phyloP scores from a whole-genome alignment of 495 filamentous ascomycete species.

The Penicillium maclennaniae region DNA sequence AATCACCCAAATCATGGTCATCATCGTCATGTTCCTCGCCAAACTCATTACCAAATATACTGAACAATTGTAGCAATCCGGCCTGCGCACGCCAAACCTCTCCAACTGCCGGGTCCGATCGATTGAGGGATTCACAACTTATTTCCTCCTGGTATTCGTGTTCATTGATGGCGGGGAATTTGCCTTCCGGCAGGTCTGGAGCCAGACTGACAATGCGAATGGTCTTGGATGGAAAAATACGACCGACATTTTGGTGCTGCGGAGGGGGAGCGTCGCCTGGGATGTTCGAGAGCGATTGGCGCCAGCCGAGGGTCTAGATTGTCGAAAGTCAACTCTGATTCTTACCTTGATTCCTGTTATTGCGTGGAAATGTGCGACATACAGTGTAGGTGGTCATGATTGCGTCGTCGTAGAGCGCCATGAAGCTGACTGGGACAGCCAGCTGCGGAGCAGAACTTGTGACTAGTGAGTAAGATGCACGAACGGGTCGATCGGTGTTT shows the following conservation, averaged over 20 bases:
- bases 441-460: conserved; percentile 36
- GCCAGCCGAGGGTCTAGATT: conserved; percentile 35
- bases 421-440: conserved; percentile 37
- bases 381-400: conserved; percentile 42
- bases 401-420: conserved; percentile 37
- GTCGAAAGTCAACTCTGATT: conserved; percentile 6
- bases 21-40: conserved; percentile 17
- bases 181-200: conserved; percentile 15
- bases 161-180: neutral
- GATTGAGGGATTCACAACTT: neutral
- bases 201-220: conserved; percentile 37
- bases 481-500: conserved; percentile 19
- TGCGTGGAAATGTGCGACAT: conserved; percentile 2
- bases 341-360: neutral
- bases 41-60: conserved; percentile 28
- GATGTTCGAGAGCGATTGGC: conserved; percentile 19
- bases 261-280: conserved; percentile 12
- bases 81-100: conserved; percentile 23
- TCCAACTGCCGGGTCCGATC: conserved; percentile 2
- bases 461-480: conserved; percentile 34
- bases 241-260: conserved; percentile 19
- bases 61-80: conserved; percentile 27
- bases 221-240: conserved; percentile 37
- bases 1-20: conserved; percentile 4
- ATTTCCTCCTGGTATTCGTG: neutral